A percentile compares a stretch with the other conserved stretches of the same genome.
phyloP scores from a whole-genome alignment of 345 rosid genomes.

The Boechera stricta region DNA sequence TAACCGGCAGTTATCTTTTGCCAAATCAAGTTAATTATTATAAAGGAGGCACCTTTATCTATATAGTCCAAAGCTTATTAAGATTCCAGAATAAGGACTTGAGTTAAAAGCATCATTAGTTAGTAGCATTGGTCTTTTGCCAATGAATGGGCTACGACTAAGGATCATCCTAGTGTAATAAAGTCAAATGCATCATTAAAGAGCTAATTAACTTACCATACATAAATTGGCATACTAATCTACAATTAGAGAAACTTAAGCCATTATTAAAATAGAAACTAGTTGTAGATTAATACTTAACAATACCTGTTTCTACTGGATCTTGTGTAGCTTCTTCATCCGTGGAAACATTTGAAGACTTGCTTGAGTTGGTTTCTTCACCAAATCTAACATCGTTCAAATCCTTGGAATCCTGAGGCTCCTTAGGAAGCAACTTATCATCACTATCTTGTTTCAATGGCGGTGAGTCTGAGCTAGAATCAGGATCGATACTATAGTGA shows the following conservation, averaged over 20 bases:
- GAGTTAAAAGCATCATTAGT: slow-evolving; percentile 9
- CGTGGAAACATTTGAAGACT: slow-evolving; percentile 36
- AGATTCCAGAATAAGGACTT: background rate
- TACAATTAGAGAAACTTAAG: background rate
- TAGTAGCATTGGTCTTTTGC: background rate
- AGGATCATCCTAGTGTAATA: background rate
- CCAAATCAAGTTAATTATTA: background rate
- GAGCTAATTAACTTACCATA: background rate
- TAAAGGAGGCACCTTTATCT: background rate
- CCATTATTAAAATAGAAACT: slow-evolving; percentile 10
- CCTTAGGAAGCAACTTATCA: slow-evolving; percentile 31
- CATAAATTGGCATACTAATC: background rate
- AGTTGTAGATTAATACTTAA: slow-evolving; percentile 2
- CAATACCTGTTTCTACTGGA: slow-evolving; percentile 60
- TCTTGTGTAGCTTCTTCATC: slow-evolving; percentile 36
- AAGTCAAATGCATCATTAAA: slow-evolving; percentile 12
- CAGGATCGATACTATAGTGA: slow-evolving; percentile 35
- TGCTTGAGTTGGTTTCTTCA: slow-evolving; percentile 39
- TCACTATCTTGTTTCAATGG: slow-evolving; percentile 36
- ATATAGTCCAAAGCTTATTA: slow-evolving; percentile 1
- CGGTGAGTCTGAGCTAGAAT: slow-evolving; percentile 26
- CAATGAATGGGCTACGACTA: background rate
- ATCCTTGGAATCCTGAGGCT: slow-evolving; percentile 7
- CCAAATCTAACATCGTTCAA: slow-evolving; percentile 31
- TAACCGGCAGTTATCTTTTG: background rate